Evolutionary conservation across 208 protist genomes (phyloP).

Genomic region (Leishmania mexicana): DNA sequence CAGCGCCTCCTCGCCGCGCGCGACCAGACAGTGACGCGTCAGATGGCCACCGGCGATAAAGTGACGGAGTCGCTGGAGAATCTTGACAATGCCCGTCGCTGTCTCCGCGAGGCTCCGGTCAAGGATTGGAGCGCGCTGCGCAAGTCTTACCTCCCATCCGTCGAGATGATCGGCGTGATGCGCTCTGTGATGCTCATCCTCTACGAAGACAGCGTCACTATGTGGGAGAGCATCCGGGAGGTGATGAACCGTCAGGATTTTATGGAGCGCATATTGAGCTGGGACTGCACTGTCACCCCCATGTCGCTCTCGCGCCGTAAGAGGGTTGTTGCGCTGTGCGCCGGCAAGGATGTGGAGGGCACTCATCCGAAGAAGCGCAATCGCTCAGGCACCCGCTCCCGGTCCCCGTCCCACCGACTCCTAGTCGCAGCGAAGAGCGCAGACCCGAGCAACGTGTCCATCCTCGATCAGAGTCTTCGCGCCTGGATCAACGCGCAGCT

Average conservation of each 20-base stretch:
- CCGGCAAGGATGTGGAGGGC: constrained; percentile 22
- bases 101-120: constrained; percentile 39
- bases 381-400: constrained; percentile 11
- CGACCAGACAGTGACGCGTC: constrained; percentile 49
- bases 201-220: constrained; percentile 56
- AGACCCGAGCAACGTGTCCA: constrained; percentile 14
- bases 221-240: constrained; percentile 61
- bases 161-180: constrained; percentile 36
- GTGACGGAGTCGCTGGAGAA: constrained; percentile 40
- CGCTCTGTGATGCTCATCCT: constrained; percentile 72
- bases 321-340: constrained; percentile 48
- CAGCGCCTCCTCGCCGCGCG: constrained; percentile 55
- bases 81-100: constrained; percentile 50
- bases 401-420: constrained; percentile 11
- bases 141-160: constrained; percentile 26
- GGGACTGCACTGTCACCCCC: constrained; percentile 72
- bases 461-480: constrained; percentile 42
- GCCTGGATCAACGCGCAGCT: constrained; percentile 74
- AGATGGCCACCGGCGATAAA: constrained; percentile 35
- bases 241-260: constrained; percentile 65
- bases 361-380: constrained; percentile 28
- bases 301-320: constrained; percentile 56
- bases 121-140: constrained; percentile 68
- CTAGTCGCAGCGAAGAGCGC: constrained; percentile 18
- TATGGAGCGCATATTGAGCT: constrained; percentile 56